Evolutionary conservation across 2,329 filamentous ascomycete species (phyloP).

Genomic region (Colletotrichum liriopes): DNA sequence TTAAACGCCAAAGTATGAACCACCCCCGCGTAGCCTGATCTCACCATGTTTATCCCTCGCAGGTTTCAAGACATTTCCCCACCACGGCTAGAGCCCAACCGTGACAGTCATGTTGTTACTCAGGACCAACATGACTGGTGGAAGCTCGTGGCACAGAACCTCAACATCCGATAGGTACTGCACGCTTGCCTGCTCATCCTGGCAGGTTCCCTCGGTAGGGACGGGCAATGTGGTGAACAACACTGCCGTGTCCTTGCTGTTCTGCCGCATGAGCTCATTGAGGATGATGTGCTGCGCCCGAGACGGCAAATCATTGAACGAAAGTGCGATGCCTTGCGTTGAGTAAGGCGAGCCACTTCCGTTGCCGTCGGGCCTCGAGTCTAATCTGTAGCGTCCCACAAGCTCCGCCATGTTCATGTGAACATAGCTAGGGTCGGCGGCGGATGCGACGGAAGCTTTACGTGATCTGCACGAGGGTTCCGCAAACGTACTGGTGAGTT

Average conservation of each 20-base stretch:
- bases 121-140: slow-evolving; percentile 84
- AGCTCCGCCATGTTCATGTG: slow-evolving; percentile 62
- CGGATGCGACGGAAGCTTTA: slow-evolving; percentile 55
- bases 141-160: slow-evolving; percentile 82
- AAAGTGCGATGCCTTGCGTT: slow-evolving; percentile 77
- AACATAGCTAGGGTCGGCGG: slow-evolving; percentile 52
- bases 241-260: slow-evolving; percentile 81
- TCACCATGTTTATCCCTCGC: slow-evolving; percentile 35
- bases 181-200: slow-evolving; percentile 78
- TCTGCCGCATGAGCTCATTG: slow-evolving; percentile 83
- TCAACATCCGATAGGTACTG: slow-evolving; percentile 85
- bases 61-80: slow-evolving; percentile 32
- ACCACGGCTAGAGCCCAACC: slow-evolving; percentile 71
- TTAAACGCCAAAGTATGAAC: slow-evolving; percentile 38
- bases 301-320: slow-evolving; percentile 89
- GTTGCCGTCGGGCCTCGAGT: slow-evolving; percentile 39
- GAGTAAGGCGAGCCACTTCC: slow-evolving; percentile 64
- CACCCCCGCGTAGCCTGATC: slow-evolving; percentile 38
- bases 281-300: slow-evolving; percentile 89
- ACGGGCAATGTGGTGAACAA: slow-evolving; percentile 88
- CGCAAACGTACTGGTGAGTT: slow-evolving; percentile 76
- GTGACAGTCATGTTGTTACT: slow-evolving; percentile 94
- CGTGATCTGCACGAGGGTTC: slow-evolving; percentile 59
- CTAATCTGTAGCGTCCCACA: slow-evolving; percentile 57
- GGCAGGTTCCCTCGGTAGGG: slow-evolving; percentile 82